These are phyloP conservation scores for Polytrichum commune DNA, from an alignment of 225 moss, liverwort and hornwort species.

Conservation along the genomic window DNA sequence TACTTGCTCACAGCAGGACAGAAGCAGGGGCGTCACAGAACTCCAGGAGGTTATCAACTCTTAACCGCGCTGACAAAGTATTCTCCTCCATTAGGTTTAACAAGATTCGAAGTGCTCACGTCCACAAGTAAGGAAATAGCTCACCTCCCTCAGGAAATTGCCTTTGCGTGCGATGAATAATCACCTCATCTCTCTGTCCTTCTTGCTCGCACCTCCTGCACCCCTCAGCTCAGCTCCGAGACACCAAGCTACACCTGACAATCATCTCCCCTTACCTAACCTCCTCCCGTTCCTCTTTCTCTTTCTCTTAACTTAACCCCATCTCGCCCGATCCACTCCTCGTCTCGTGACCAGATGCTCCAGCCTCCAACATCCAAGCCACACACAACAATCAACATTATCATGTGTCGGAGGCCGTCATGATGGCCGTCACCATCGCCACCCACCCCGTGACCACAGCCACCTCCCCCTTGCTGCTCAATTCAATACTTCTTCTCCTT, in stretches of 20 bases:
- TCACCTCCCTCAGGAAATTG: too few species aligned
- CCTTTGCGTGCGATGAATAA: too few species aligned
- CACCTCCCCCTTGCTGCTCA: too few species aligned
- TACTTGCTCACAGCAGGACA: too few species aligned
- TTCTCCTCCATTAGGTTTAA: too few species aligned
- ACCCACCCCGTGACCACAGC: background rate
- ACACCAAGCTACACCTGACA: background rate
- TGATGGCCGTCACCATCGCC: background rate
- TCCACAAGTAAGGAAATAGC: too few species aligned
- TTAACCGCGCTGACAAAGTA: too few species aligned
- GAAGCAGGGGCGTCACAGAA: too few species aligned
- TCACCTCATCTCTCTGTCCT: background rate
- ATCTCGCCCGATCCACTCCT: background rate
- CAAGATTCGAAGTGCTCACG: too few species aligned
- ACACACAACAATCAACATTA: background rate
- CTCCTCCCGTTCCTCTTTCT: background rate
- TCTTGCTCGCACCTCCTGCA: background rate
- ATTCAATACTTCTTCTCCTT: too few species aligned
- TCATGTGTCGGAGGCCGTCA: background rate
- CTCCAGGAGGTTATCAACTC: too few species aligned
- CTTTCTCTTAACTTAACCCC: background rate
- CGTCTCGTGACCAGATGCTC: background rate
- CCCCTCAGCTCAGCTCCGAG: background rate
- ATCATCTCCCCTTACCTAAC: background rate
- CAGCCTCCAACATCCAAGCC: slow-evolving; percentile 7